Evolutionary conservation across 345 rosid species (phyloP).

Genomic region (Microcos paniculata): DNA sequence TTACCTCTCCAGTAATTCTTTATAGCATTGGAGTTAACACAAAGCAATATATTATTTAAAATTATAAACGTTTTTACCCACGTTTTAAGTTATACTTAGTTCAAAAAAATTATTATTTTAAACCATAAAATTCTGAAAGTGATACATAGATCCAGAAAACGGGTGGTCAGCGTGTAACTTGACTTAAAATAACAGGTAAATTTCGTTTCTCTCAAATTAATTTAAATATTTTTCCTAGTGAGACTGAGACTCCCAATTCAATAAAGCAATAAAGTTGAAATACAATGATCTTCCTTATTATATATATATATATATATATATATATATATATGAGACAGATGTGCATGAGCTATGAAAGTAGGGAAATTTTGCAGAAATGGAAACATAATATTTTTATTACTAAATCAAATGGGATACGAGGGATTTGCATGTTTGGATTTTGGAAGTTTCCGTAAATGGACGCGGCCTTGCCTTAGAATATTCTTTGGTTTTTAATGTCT

Average conservation of each 20-base stretch:
- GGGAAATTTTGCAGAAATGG: not conserved
- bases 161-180: constrained; percentile 7
- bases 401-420: not conserved
- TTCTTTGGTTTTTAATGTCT: not conserved
- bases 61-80: not conserved
- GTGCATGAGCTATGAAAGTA: too few species aligned
- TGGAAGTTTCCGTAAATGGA: not conserved
- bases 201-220: not conserved
- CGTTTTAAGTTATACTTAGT: not conserved
- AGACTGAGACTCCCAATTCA: too few species aligned
- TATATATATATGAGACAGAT: too few species aligned
- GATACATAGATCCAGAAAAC: constrained; percentile 1
- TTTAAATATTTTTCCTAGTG: not conserved
- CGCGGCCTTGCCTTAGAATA: not conserved
- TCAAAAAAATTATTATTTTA: not conserved
- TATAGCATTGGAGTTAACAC: not conserved
- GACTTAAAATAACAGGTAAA: not conserved
- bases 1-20: not conserved
- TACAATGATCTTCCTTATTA: too few species aligned
- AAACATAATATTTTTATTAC: not conserved
- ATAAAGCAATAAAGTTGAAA: too few species aligned
- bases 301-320: too few species aligned
- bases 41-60: not conserved
- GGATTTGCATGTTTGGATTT: not conserved
- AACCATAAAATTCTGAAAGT: not conserved